These are phyloP conservation scores for Alternaria sp. DNA, from an alignment of 2,329 filamentous ascomycete genomes.

Conservation along the genomic window DNA sequence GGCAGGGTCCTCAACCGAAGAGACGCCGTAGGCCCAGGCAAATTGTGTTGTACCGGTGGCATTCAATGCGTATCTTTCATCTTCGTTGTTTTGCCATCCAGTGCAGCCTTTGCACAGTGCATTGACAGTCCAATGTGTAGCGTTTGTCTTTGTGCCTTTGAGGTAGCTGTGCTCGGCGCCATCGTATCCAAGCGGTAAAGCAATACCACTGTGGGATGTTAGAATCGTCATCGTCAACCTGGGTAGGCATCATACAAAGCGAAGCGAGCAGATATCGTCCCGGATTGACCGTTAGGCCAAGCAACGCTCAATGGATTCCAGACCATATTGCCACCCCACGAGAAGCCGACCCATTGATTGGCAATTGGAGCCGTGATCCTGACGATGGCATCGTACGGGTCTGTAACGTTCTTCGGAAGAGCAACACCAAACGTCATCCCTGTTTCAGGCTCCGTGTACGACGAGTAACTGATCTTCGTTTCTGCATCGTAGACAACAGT, in stretches of 20 bases:
- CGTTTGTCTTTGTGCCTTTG: slow-evolving; percentile 39
- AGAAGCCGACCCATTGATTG: slow-evolving; percentile 38
- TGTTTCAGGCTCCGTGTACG: slow-evolving; percentile 35
- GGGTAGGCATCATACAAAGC: slow-evolving; percentile 32
- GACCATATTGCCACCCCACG: slow-evolving; percentile 43
- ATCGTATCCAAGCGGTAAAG: slow-evolving; percentile 36
- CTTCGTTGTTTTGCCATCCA: slow-evolving; percentile 38
- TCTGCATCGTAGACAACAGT: slow-evolving; percentile 38
- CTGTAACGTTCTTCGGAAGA: slow-evolving; percentile 34
- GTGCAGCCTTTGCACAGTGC: slow-evolving; percentile 41
- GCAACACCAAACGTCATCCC: slow-evolving; percentile 41
- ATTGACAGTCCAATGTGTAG: slow-evolving; percentile 43
- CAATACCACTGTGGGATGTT: slow-evolving; percentile 30
- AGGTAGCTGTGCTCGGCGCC: slow-evolving; percentile 35
- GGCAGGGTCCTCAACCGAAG: slow-evolving; percentile 34
- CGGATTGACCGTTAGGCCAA: slow-evolving; percentile 38
- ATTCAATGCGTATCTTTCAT: slow-evolving; percentile 32
- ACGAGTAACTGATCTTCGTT: slow-evolving; percentile 41
- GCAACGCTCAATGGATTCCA: slow-evolving; percentile 43
- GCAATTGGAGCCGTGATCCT: slow-evolving; percentile 34
- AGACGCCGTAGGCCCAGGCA: slow-evolving; percentile 40
- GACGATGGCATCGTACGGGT: slow-evolving; percentile 43
- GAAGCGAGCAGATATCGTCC: slow-evolving; percentile 38
- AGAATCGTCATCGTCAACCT: slow-evolving; percentile 11
- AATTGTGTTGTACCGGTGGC: slow-evolving; percentile 37